These are phyloP conservation scores for Hypomontagnella monticulosa DNA, from an alignment of 495 filamentous ascomycete genomes.

Conservation along the genomic window DNA sequence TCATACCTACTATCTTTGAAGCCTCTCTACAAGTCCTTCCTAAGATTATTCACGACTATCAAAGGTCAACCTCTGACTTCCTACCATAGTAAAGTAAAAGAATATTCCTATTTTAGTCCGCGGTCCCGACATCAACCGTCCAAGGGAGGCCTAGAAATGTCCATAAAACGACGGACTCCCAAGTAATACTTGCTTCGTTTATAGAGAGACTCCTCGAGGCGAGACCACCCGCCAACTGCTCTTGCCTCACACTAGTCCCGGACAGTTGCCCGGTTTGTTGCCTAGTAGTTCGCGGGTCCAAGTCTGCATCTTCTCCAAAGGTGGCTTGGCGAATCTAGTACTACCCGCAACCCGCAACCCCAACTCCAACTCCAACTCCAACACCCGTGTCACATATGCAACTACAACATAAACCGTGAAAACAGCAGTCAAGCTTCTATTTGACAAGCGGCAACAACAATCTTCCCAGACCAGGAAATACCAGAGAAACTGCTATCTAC, in stretches of 20 bases:
- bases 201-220: neutral
- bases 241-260: neutral
- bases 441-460: too few relatives aligned
- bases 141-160: slow-evolving; percentile 6
- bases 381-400: too few relatives aligned
- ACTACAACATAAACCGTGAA: too few relatives aligned
- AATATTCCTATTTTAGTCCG: slow-evolving; percentile 29
- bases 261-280: too few relatives aligned
- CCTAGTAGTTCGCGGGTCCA: too few relatives aligned
- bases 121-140: slow-evolving; percentile 29
- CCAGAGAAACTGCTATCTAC: too few relatives aligned
- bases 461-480: too few relatives aligned
- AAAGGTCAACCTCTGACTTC: slow-evolving; percentile 30
- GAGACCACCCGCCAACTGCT: neutral
- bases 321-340: too few relatives aligned
- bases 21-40: slow-evolving; percentile 14
- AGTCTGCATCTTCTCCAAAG: too few relatives aligned
- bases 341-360: too few relatives aligned
- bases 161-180: slow-evolving; percentile 11
- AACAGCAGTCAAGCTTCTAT: too few relatives aligned
- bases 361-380: too few relatives aligned
- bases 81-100: slow-evolving; percentile 27
- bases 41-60: slow-evolving; percentile 39
- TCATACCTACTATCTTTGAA: slow-evolving; percentile 26
- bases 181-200: neutral